Conservation (phyloP, 2,329 filamentous ascomycete genomes). For the Cordyceps cateniannulata region DNA sequence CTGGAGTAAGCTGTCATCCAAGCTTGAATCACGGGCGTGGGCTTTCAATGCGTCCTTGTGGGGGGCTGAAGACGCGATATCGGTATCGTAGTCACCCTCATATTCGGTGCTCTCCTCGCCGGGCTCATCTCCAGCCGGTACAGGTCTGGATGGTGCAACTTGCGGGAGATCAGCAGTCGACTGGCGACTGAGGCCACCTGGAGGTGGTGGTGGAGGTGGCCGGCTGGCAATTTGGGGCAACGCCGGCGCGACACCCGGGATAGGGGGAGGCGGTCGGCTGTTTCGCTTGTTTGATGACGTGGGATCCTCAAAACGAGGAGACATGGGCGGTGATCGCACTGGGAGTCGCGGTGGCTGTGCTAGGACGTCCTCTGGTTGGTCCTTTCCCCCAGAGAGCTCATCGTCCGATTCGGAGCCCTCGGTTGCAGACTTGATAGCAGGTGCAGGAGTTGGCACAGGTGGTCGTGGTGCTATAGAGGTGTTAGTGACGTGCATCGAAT, state of each 20-base stretch:
- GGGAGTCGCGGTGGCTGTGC: constrained; percentile 18
- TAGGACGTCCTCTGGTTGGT: constrained; percentile 34
- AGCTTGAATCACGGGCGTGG: constrained; percentile 68
- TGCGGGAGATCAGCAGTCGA: constrained; percentile 51
- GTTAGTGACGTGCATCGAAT: constrained; percentile 20
- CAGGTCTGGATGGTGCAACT: constrained; percentile 35
- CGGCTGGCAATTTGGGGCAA: constrained; percentile 46
- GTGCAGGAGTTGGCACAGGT: constrained; percentile 45
- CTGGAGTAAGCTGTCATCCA: constrained; percentile 62
- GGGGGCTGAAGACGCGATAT: constrained; percentile 88
- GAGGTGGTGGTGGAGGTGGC: constrained; percentile 62
- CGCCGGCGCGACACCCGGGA: constrained; percentile 48
- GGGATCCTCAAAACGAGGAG: constrained; percentile 31
- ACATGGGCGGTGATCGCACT: constrained; percentile 25
- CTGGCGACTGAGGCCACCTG: constrained; percentile 46
- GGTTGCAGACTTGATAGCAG: constrained; percentile 56
- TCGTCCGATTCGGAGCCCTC: constrained; percentile 85
- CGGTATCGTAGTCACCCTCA: constrained; percentile 95
- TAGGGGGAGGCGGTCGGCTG: constrained; percentile 53
- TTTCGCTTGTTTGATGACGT: constrained; percentile 42
- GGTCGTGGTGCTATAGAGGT: constrained; percentile 50
- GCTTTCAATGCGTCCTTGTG: constrained; percentile 89
- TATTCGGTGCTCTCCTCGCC: constrained; percentile 85
- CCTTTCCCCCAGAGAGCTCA: constrained; percentile 58
- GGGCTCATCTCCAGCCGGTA: constrained; percentile 52